A percentile compares a stretch with the other conserved stretches of the same genome.
These are phyloP conservation scores for Beta lomatogona DNA, from an alignment of 179 eudicot genomes.

Conservation along the genomic window DNA sequence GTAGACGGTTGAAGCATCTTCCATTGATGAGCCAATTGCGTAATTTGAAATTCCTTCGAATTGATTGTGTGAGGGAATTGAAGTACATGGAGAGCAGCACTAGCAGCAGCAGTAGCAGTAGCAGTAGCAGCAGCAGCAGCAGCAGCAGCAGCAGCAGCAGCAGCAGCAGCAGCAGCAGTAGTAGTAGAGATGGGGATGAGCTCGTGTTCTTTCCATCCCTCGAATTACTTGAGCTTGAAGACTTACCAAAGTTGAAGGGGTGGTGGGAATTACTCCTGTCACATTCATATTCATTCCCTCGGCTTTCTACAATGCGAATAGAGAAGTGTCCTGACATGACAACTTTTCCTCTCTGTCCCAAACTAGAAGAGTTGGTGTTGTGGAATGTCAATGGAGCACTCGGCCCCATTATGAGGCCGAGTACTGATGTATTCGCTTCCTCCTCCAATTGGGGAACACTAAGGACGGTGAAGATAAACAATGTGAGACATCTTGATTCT, in stretches of 20 bases:
- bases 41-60: not conserved
- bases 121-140: not conserved
- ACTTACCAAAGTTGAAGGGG: slow-evolving; percentile 8
- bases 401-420: too few relatives aligned
- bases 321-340: not conserved
- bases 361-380: not conserved
- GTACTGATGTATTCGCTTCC: too few relatives aligned
- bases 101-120: too few relatives aligned
- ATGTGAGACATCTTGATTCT: not conserved
- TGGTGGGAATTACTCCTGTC: slow-evolving; percentile 13
- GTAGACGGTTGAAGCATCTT: not conserved
- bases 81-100: not conserved
- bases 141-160: too few relatives aligned
- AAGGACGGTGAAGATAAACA: not conserved
- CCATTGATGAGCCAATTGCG: slow-evolving; percentile 9
- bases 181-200: not conserved
- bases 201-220: slow-evolving; percentile 24
- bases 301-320: not conserved
- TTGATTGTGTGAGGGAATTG: not conserved
- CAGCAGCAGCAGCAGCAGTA: too few relatives aligned
- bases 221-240: not conserved
- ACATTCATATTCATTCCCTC: not conserved
- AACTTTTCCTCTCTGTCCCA: slow-evolving; percentile 17
- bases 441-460: not conserved
- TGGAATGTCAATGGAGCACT: not conserved